Evolutionary conservation across 495 filamentous ascomycete genomes (phyloP).

Genomic region (Aspergillus sclerotiicarbonarius): DNA sequence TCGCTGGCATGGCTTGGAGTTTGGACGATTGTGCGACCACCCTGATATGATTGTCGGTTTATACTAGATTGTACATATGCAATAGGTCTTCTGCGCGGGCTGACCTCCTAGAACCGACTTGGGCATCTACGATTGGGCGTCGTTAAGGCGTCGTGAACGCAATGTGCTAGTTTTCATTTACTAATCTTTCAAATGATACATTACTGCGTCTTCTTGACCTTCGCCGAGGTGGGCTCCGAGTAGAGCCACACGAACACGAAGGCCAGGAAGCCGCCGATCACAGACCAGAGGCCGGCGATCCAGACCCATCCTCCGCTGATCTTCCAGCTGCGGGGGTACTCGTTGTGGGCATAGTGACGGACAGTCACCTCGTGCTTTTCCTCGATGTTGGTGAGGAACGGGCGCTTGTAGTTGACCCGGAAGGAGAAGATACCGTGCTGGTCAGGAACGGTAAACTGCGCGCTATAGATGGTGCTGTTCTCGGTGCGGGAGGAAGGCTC

Average conservation of each 20-base stretch:
- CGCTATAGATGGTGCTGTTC: constrained; percentile 71
- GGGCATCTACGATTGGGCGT: constrained; percentile 2
- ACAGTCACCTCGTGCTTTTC: constrained; percentile 95
- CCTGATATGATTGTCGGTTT: constrained; percentile 2
- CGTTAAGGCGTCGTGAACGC: constrained; percentile 1
- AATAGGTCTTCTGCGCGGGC: background rate
- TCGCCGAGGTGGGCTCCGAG: constrained; percentile 57
- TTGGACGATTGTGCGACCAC: constrained; percentile 6
- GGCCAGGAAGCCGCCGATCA: constrained; percentile 76
- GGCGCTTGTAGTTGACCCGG: constrained; percentile 91
- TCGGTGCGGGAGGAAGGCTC: constrained; percentile 53
- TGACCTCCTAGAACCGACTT: background rate
- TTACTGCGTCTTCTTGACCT: constrained; percentile 70
- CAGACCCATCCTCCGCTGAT: constrained; percentile 94
- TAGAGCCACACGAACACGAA: constrained; percentile 92
- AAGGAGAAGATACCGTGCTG: constrained; percentile 99
- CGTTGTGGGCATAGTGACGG: constrained; percentile 93
- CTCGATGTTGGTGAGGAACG: constrained; percentile 84
- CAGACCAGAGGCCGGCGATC: constrained; percentile 84
- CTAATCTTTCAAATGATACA: constrained; percentile 23
- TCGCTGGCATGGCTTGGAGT: constrained; percentile 25
- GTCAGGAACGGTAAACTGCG: constrained; percentile 79
- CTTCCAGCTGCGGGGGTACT: constrained; percentile 86
- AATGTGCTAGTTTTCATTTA: constrained; percentile 16
- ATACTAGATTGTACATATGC: constrained; percentile 16